These are phyloP conservation scores for Umbilicaria muhlenbergii DNA, from an alignment of 495 filamentous ascomycete genomes.

Conservation along the genomic window DNA sequence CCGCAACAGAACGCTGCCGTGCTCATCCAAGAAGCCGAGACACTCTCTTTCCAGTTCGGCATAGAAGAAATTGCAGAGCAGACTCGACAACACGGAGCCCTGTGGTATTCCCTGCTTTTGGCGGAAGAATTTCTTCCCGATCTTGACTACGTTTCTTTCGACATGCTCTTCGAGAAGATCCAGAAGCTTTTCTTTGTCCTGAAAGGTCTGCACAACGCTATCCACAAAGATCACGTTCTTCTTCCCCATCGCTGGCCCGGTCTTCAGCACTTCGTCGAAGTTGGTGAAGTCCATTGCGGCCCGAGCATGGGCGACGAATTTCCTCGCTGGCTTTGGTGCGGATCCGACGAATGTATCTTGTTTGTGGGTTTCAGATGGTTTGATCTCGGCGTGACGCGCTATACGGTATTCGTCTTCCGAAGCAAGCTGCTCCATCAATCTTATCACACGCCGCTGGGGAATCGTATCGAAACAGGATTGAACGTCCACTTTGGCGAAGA, in stretches of 20 bases:
- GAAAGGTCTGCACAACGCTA: conserved; percentile 31
- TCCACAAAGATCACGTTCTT: conserved; percentile 67
- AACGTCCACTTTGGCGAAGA: conserved; percentile 88
- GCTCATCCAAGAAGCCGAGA: conserved; percentile 45
- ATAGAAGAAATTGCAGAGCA: conserved; percentile 91
- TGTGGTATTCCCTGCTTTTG: conserved; percentile 87
- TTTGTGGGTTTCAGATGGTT: conserved; percentile 20
- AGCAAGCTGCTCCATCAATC: conserved; percentile 46
- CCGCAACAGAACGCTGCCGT: conserved; percentile 54
- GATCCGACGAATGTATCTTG: conserved; percentile 2
- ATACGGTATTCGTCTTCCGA: conserved; percentile 54
- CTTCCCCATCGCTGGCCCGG: conserved; percentile 19
- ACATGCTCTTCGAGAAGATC: conserved; percentile 62
- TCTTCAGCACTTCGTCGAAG: conserved; percentile 40
- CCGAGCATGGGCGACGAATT: conserved; percentile 46
- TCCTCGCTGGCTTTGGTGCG: conserved; percentile 35
- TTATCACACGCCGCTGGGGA: conserved; percentile 59
- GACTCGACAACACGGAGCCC: conserved; percentile 70
- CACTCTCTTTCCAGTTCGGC: conserved; percentile 60
- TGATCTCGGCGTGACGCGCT: conserved; percentile 58
- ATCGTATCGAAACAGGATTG: conserved; percentile 91
- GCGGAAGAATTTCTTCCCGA: conserved; percentile 78
- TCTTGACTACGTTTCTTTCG: conserved; percentile 65
- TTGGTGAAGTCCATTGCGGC: conserved; percentile 30
- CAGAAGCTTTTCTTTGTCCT: conserved; percentile 44